Conservation (phyloP, 1,139 yeast genomes). For the Debaryomyces fabryi region DNA sequence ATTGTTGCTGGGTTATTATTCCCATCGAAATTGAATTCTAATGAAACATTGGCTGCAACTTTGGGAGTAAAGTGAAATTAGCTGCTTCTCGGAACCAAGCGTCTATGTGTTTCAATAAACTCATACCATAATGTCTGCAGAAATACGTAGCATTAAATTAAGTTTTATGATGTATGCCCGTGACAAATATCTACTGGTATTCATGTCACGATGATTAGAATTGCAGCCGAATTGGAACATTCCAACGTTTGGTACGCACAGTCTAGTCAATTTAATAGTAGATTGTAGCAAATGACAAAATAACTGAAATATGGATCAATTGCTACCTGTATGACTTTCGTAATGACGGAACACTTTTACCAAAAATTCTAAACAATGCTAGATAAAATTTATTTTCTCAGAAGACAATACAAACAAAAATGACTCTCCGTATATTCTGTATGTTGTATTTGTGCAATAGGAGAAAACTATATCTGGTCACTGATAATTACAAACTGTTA, state of each 20-base stretch:
- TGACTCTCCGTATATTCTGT: background rate
- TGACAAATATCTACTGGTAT: background rate
- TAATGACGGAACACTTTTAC: background rate
- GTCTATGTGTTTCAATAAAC: too few relatives aligned
- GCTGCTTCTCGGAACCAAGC: too few relatives aligned
- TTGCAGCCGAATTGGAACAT: background rate
- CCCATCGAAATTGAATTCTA: too few relatives aligned
- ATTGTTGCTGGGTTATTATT: too few relatives aligned
- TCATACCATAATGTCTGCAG: background rate
- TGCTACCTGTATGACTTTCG: background rate
- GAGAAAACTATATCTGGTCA: background rate
- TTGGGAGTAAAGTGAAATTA: too few relatives aligned
- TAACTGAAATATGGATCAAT: background rate
- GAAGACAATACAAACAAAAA: background rate
- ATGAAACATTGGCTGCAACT: too few relatives aligned
- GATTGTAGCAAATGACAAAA: too few relatives aligned
- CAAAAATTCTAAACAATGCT: background rate
- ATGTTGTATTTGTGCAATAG: background rate
- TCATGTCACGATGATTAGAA: background rate
- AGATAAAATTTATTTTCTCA: background rate
- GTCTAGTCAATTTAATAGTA: background rate
- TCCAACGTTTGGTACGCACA: background rate
- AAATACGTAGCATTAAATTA: background rate
- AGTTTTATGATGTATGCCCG: background rate
- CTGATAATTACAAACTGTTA: background rate